phyloP scores from a whole-genome alignment of 345 rosid species.

The Pistacia integerrima region DNA sequence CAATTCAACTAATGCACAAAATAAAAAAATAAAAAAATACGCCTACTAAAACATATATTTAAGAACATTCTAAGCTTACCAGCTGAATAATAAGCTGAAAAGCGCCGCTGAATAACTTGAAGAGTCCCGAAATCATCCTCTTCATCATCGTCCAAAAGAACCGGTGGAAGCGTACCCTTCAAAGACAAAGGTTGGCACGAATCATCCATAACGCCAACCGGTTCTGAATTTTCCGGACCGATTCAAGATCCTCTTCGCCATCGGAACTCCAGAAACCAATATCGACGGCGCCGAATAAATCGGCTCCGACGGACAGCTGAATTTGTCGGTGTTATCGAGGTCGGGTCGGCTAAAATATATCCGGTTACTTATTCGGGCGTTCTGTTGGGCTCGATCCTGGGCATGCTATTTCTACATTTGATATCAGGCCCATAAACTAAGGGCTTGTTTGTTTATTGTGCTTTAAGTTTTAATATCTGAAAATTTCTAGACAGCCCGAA shows the following conservation, averaged over 20 bases:
- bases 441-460: too few relatives aligned
- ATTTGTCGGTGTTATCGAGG: constrained; percentile 2
- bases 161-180: constrained; percentile 30
- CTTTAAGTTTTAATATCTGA: too few relatives aligned
- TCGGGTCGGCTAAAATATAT: too few relatives aligned
- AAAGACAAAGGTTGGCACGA: constrained; percentile 27
- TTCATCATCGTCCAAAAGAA: constrained; percentile 49
- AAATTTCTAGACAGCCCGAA: too few relatives aligned
- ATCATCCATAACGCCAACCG: constrained; percentile 43
- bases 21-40: too few relatives aligned
- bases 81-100: constrained; percentile 48
- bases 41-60: too few relatives aligned
- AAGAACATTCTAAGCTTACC: constrained; percentile 36
- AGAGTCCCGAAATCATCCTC: constrained; percentile 77
- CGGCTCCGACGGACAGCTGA: constrained; percentile 6
- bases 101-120: constrained; percentile 67
- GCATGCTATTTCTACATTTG: too few relatives aligned
- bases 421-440: too few relatives aligned
- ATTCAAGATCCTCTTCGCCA: constrained; percentile 61
- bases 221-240: constrained; percentile 53
- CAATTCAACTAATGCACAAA: background rate
- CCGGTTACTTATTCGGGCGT: too few relatives aligned
- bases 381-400: too few relatives aligned
- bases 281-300: constrained; percentile 7
- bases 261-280: constrained; percentile 35